Conservation (phyloP, 1,284 basidiomycete species). For the Ceratobasidium sp. region DNA sequence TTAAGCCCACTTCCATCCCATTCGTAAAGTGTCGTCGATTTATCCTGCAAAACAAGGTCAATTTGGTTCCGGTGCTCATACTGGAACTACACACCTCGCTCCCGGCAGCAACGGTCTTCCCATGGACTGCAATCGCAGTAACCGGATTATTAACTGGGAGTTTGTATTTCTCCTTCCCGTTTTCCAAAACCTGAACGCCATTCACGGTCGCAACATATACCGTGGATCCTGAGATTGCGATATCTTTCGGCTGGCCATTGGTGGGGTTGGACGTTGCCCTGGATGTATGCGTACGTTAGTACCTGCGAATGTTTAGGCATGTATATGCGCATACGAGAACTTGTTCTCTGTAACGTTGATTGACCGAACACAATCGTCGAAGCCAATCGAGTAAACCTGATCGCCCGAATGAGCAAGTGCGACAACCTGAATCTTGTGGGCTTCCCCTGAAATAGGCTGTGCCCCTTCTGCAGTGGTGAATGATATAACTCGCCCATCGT, state of each 20-base stretch:
- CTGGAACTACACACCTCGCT: conserved; percentile 62
- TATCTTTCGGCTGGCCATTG: conserved; percentile 72
- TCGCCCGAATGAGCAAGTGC: conserved; percentile 62
- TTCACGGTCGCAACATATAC: conserved; percentile 74
- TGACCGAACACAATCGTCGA: conserved; percentile 78
- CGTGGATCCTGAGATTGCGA: conserved; percentile 68
- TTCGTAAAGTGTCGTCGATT: conserved; percentile 72
- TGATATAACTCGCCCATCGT: conserved; percentile 78
- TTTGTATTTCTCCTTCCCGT: conserved; percentile 68
- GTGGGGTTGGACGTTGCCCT: conserved; percentile 51
- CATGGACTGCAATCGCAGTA: conserved; percentile 61
- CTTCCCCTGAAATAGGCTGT: conserved; percentile 52
- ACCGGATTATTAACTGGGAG: conserved; percentile 62
- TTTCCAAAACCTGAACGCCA: conserved; percentile 69
- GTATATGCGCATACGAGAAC: conserved; percentile 62
- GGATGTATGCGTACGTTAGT: conserved; percentile 62
- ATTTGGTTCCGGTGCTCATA: neutral
- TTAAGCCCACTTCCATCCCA: conserved; percentile 69
- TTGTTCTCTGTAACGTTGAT: conserved; percentile 57
- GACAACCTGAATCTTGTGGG: conserved; percentile 59
- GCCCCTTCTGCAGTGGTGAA: conserved; percentile 52
- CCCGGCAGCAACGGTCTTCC: conserved; percentile 69
- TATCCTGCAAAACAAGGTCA: conserved; percentile 57
- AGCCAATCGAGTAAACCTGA: conserved; percentile 71
- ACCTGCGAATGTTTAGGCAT: conserved; percentile 58